phyloP scores from a whole-genome alignment of 305 asterid species.

The Fraxinus nigra region DNA sequence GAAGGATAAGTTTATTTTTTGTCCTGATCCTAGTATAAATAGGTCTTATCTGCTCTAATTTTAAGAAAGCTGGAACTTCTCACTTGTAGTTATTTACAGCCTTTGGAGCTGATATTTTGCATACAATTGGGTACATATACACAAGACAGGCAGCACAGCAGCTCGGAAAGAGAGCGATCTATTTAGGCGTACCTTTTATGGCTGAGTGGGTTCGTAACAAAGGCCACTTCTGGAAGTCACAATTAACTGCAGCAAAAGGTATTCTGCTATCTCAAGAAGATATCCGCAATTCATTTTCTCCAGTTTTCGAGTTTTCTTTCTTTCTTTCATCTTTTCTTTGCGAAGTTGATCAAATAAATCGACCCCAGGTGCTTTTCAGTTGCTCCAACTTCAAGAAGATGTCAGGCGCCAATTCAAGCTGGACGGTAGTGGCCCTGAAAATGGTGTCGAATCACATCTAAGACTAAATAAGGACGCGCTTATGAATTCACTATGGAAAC shows the following conservation, averaged over 20 bases:
- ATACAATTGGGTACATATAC: constrained; percentile 78
- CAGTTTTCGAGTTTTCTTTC: not conserved
- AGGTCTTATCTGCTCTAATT: not conserved
- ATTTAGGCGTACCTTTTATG: constrained; percentile 67
- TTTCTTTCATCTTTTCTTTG: not conserved
- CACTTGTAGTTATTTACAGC: constrained; percentile 34
- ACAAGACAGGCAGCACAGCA: constrained; percentile 79
- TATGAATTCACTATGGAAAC: constrained; percentile 76
- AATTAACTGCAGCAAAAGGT: constrained; percentile 84
- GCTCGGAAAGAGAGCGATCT: constrained; percentile 76
- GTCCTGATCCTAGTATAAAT: not conserved
- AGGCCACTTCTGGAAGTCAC: constrained; percentile 86
- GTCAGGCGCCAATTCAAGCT: constrained; percentile 53
- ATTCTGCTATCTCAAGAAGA: not conserved
- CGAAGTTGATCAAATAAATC: not conserved
- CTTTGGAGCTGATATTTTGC: constrained; percentile 71
- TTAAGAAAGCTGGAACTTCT: not conserved
- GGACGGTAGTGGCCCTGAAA: constrained; percentile 57
- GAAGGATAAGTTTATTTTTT: not conserved
- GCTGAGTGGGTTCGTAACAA: constrained; percentile 87
- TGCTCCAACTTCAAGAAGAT: constrained; percentile 91
- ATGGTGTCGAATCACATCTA: constrained; percentile 69
- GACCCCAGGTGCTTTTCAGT: constrained; percentile 78
- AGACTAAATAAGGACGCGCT: constrained; percentile 62
- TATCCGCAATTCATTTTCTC: not conserved